Conservation (phyloP, 495 filamentous ascomycete species). For the Tuber calosporum region DNA sequence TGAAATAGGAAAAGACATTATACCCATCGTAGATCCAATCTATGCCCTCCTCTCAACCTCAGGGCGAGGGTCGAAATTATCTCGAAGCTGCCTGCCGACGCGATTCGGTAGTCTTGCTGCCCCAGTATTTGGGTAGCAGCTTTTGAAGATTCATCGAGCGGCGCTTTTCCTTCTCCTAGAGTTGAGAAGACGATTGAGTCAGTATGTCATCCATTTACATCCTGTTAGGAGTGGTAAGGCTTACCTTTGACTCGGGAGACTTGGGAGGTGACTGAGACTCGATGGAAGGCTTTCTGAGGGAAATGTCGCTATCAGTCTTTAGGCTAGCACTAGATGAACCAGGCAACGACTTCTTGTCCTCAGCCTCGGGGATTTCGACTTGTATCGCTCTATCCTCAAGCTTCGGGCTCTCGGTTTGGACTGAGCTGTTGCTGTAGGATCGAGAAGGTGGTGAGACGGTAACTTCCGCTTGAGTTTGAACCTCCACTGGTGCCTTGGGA, state of each 20-base stretch:
- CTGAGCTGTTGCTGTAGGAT: conserved; percentile 22
- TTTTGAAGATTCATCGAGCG: conserved; percentile 4
- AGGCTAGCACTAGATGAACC: not conserved
- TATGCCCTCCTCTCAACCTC: not conserved
- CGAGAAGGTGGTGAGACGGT: conserved; percentile 4
- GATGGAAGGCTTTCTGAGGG: conserved; percentile 1
- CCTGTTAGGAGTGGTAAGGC: not conserved
- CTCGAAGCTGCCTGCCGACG: not conserved
- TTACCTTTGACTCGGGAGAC: conserved; percentile 5
- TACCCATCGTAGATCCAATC: conserved; percentile 6
- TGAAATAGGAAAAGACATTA: conserved; percentile 2
- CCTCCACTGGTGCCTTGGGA: not conserved
- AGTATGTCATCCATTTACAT: not conserved
- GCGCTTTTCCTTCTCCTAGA: conserved; percentile 1
- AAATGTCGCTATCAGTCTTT: not conserved
- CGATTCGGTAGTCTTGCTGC: not conserved
- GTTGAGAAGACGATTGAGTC: not conserved
- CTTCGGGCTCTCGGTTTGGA: conserved; percentile 33
- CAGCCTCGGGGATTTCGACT: not conserved
- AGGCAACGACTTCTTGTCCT: not conserved
- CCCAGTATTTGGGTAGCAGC: not conserved
- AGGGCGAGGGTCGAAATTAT: not conserved
- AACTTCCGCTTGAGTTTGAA: conserved; percentile 4
- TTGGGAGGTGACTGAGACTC: conserved; percentile 1
- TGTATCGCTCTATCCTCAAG: conserved; percentile 33